A percentile compares a stretch with the other conserved stretches of the same genome.
phyloP scores from a whole-genome alignment of 768 basidiomycete genomes.

The Rhodotorula sphaerocarpa region DNA sequence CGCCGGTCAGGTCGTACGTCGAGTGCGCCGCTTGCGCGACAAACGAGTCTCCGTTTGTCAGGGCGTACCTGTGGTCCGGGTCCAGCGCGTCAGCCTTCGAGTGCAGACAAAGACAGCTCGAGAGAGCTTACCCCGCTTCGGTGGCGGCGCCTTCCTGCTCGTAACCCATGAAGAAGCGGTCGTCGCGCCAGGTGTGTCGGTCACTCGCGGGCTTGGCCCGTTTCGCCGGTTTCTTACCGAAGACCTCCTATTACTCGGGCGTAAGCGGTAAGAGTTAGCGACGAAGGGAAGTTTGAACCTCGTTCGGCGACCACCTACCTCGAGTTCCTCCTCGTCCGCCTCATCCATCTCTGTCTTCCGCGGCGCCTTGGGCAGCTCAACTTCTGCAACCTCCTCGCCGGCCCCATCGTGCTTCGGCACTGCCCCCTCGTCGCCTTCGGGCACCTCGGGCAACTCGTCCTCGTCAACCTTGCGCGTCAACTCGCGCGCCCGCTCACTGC shows the following conservation, averaged over 20 bases:
- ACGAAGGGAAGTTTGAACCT: neutral
- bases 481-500: conserved; percentile 39
- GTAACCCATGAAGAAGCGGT: conserved; percentile 85
- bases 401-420: conserved; percentile 37
- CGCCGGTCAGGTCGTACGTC: conserved; percentile 70
- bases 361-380: conserved; percentile 7
- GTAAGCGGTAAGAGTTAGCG: neutral
- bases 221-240: conserved; percentile 53
- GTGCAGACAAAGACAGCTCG: neutral
- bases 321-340: conserved; percentile 19
- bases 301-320: too few relatives aligned
- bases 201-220: conserved; percentile 36
- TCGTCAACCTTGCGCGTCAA: conserved; percentile 26
- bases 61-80: conserved; percentile 59
- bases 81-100: neutral
- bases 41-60: conserved; percentile 77
- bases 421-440: conserved; percentile 17
- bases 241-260: conserved; percentile 52
- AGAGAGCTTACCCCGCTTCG: conserved; percentile 71
- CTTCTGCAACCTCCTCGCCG: conserved; percentile 53
- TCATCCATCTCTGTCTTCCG: conserved; percentile 4
- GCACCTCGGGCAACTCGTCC: conserved; percentile 41
- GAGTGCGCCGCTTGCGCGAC: conserved; percentile 69
- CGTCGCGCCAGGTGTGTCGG: conserved; percentile 58
- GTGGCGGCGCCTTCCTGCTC: conserved; percentile 75